Percentiles rank a stretch among this genome's conserved stretches.
These are phyloP conservation scores for Saccharomycopsis hybrid DNA, from an alignment of 1,139 yeast species.

Conservation along the genomic window DNA sequence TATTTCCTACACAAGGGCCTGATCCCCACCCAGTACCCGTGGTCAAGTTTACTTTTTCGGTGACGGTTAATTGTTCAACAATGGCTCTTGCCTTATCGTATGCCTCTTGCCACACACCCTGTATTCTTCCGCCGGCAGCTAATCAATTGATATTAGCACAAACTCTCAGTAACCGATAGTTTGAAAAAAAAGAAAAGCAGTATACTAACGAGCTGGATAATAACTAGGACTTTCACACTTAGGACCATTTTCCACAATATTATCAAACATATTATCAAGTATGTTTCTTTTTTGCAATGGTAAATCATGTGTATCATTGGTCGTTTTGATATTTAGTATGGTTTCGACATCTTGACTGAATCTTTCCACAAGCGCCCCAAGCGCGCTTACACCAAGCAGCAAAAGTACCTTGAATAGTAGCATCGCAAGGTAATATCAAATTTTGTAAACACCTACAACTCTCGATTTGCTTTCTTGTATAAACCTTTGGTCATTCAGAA, in stretches of 20 bases:
- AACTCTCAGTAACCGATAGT: neutral
- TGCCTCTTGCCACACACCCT: slow-evolving; percentile 50
- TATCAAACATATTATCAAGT: slow-evolving; percentile 9
- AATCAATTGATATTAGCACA: neutral
- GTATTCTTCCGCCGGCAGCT: slow-evolving; percentile 34
- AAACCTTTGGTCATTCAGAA: too few relatives aligned
- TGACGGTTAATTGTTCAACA: slow-evolving; percentile 47
- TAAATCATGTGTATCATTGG: too few relatives aligned
- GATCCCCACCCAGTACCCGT: slow-evolving; percentile 64
- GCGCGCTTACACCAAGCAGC: too few relatives aligned
- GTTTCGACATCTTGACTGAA: too few relatives aligned
- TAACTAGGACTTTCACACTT: slow-evolving; percentile 7
- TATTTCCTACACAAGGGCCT: slow-evolving; percentile 60
- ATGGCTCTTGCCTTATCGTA: slow-evolving; percentile 48
- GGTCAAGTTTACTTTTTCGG: slow-evolving; percentile 56
- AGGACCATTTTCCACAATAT: slow-evolving; percentile 8
- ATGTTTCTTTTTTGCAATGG: neutral
- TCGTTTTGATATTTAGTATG: too few relatives aligned
- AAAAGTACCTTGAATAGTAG: neutral
- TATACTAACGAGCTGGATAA: slow-evolving; percentile 18
- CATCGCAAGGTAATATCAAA: neutral
- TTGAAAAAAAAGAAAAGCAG: neutral
- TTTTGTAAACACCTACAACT: too few relatives aligned
- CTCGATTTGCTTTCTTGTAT: too few relatives aligned
- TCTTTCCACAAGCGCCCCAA: too few relatives aligned